Percentiles rank a stretch among this genome's conserved stretches.
Evolutionary conservation across 2,329 filamentous ascomycete species (phyloP).

Genomic region (Exophiala xenobiotica): DNA sequence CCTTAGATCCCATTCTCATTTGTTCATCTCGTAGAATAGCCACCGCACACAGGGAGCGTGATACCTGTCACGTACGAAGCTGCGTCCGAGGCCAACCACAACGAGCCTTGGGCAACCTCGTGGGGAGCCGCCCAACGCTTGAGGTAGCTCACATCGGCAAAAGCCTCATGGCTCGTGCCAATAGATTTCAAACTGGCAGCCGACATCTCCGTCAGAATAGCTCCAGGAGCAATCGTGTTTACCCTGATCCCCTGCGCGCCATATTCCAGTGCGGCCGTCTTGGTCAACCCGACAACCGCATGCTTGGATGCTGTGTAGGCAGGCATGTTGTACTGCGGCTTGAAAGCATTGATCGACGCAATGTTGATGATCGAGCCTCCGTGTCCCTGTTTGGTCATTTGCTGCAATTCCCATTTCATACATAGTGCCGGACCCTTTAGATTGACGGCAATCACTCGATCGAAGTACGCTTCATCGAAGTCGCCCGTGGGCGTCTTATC

Average conservation of each 20-base stretch:
- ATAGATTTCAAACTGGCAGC: no score
- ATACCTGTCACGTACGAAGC: conserved; percentile 37
- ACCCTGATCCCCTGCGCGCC: no score
- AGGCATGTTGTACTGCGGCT: no score
- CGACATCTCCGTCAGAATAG: no score
- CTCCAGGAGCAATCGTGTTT: no score
- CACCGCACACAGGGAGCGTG: conserved; percentile 36
- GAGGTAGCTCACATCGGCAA: no score
- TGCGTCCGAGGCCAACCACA: conserved; percentile 37
- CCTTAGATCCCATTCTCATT: background rate
- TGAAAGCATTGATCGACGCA: no score
- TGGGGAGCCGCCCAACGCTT: conserved; percentile 25
- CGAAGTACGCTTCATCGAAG: conserved; percentile 49
- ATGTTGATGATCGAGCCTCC: no score
- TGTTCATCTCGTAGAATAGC: conserved; percentile 16
- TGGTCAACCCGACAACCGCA: no score
- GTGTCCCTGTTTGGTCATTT: conserved; percentile 51
- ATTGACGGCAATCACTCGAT: conserved; percentile 55
- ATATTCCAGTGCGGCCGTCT: no score
- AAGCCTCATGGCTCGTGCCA: no score
- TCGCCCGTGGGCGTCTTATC: conserved; percentile 47
- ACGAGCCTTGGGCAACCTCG: conserved; percentile 37
- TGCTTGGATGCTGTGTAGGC: no score
- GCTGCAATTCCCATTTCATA: conserved; percentile 43
- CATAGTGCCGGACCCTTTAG: conserved; percentile 53